Base-by-base conservation (phyloP, 2,329 filamentous ascomycete species). In the Colletotrichum sp. region DNA sequence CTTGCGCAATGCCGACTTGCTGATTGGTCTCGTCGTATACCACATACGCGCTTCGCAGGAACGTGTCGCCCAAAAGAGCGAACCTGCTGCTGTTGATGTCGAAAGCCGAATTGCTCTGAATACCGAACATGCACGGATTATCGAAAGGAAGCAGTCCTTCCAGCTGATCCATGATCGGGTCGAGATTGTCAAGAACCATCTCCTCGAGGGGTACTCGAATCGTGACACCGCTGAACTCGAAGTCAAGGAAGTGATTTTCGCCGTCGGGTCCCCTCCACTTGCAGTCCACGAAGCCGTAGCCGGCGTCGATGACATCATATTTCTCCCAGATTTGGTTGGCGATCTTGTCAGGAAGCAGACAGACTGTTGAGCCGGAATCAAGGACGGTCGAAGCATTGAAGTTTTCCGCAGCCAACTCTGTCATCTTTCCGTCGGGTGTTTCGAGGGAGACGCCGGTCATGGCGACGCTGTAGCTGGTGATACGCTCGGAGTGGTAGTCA, bases 11-110 rank as follows among this genome's bases (percentile, higher is more conserved):
- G 4, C 92, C 93, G 78, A 95, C 92, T 84, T 94, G 88, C 81
- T 94, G 92, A 82, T 94, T 95, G 21, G 88, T 90, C 34, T 95
- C 87, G 82, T 95, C 94, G 82, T 94, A 95, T 8, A 96, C 94
- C 10, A 95, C 90, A 79, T 96, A 96, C 0, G 94, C 94, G 39
- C 92, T 94, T 63, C 94, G 89, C 68, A 96, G 86, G 82, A 96
- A 96, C 0, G 94, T 94, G 81, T 95, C 94, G 15, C 94, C 94
- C 34, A 78, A 30, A 15, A 96, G 85, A 3, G 95, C 90, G 26
- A 75, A 75, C 15, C 89, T 89, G 6, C 92, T 80, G 73, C 84
- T 92, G 89, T 80, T 90, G 91, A 70, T 89, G 71, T 93, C 94
- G 80, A 95, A 94, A 21, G 92, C 86, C 78, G 94, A 95, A 12